Conservation (phyloP, 805 yeast species). For the Metschnikowia colocasiae region DNA sequence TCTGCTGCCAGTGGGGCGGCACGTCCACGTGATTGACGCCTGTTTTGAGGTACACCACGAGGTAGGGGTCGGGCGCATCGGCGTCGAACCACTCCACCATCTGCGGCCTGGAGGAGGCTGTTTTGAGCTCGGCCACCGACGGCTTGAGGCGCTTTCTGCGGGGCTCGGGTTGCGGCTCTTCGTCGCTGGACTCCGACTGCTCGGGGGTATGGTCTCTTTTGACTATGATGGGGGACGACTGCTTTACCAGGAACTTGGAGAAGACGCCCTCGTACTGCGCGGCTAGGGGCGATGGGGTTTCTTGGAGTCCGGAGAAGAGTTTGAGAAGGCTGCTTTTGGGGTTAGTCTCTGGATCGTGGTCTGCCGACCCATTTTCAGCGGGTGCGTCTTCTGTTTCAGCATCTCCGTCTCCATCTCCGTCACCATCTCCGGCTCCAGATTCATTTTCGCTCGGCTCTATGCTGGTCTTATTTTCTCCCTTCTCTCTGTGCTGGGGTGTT, state of each 20-base stretch:
- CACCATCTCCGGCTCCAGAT: too few species aligned
- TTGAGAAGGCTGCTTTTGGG: neutral
- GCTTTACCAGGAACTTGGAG: neutral
- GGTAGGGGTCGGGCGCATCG: conserved; percentile 74
- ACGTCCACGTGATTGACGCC: conserved; percentile 67
- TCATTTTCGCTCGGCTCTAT: too few species aligned
- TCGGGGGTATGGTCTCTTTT: neutral
- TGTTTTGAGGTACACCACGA: conserved; percentile 62
- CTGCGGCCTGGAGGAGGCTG: conserved; percentile 59
- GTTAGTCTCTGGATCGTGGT: too few species aligned
- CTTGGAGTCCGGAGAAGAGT: neutral
- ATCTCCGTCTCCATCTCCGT: too few species aligned
- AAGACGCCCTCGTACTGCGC: conserved; percentile 1
- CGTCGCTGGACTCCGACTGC: neutral
- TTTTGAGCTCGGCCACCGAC: conserved; percentile 65
- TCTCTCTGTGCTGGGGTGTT: too few species aligned
- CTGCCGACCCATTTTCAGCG: neutral
- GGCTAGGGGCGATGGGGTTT: neutral
- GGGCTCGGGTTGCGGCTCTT: conserved; percentile 4
- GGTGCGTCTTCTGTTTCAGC: too few species aligned
- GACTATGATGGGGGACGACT: neutral
- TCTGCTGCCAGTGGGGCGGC: conserved; percentile 81
- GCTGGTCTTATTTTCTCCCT: too few species aligned
- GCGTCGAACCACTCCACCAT: conserved; percentile 83
- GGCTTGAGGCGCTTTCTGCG: conserved; percentile 52